A percentile compares a stretch with the other conserved stretches of the same genome.
Evolutionary conservation across 1,284 basidiomycete species (phyloP).

Genomic region (Termitomyces sp.): DNA sequence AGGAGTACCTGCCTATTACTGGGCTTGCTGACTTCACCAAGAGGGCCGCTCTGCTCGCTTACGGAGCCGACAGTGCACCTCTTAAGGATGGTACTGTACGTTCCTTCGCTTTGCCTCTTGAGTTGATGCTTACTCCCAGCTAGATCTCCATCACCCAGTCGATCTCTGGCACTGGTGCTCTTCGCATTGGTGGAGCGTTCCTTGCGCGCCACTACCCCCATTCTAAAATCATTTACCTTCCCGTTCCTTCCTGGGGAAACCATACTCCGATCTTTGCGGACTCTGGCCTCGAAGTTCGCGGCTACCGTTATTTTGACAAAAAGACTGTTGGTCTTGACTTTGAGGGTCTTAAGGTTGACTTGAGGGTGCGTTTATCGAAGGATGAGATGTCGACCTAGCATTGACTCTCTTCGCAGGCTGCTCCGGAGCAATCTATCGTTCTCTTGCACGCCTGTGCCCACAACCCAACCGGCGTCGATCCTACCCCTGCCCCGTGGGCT

Average conservation of each 20-base stretch:
- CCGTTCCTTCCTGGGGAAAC: constrained; percentile 96
- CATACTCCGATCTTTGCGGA: constrained; percentile 87
- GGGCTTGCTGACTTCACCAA: constrained; percentile 86
- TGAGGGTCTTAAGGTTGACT: constrained; percentile 83
- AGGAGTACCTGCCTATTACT: constrained; percentile 98
- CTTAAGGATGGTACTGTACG: constrained; percentile 71
- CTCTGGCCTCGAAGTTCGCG: constrained; percentile 90
- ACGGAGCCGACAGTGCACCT: constrained; percentile 78
- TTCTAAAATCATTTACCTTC: constrained; percentile 89
- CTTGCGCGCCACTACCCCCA: constrained; percentile 87
- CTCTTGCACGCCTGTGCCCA: constrained; percentile 92
- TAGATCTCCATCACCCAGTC: constrained; percentile 92
- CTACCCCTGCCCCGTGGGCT: constrained; percentile 90
- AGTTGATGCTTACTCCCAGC: constrained; percentile 11
- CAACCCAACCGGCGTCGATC: constrained; percentile 98
- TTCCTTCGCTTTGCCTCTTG: constrained; percentile 27
- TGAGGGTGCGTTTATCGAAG: constrained; percentile 49
- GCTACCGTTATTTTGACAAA: constrained; percentile 94
- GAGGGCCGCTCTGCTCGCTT: constrained; percentile 88
- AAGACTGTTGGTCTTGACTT: constrained; percentile 93
- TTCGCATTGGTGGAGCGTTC: constrained; percentile 95
- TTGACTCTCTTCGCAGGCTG: constrained; percentile 43
- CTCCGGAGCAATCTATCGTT: constrained; percentile 76
- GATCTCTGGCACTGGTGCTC: constrained; percentile 97
- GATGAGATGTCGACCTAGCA: neutral